Evolutionary conservation across 352 stramenopile genomes (phyloP), one percentile per base, ranked within the genome.

Genomic region (Globisporangium nagaii): DNA sequence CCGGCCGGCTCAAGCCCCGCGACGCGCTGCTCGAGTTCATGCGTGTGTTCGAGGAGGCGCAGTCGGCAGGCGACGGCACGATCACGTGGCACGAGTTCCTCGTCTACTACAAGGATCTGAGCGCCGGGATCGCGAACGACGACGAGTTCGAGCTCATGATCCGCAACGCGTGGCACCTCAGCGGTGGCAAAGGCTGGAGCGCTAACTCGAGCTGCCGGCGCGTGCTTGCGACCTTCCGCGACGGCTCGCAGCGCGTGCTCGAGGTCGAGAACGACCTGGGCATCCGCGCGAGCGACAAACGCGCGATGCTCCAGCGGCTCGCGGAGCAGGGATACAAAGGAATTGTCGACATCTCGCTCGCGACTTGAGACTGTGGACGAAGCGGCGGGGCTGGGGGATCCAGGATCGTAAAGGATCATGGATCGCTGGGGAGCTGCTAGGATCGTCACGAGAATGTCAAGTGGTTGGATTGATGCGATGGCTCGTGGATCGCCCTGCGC

Each of bases 81-180:
- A 83, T 95, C 58, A 90, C 74, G 13, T 88, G 79, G 73, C 74
- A 76, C 56, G 81, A 96, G 53, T 97, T 97, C 54, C 64, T 94
- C n/a, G 52, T 72, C 2, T 97, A 96, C 72, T 96, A 97, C 70
- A 90, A 90, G 31, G 89, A 96, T 58, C 53, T 97, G 25, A 89
- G 81, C 49, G 84, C 77, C 0, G 79, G 72, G 13, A 89, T 97
- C 45, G 57, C 60, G 37, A 66, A 75, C 48, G 90, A 96, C 67
- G 86, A 95, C 57, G 79, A 89, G 60, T 96, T 94, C 42, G 78
- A 92, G 61, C 76, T 91, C 43, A 89, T 95, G 71, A 70, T 95
- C 30, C 71, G 82, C 50, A 94, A 90, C 36, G 78, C 83, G 13
- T 96, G 86, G 88, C 84, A 94, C 32, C 68, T 97, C 13, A 89